Conservation (phyloP, 257 asterid genomes). For the Przewalskia tangutica region DNA sequence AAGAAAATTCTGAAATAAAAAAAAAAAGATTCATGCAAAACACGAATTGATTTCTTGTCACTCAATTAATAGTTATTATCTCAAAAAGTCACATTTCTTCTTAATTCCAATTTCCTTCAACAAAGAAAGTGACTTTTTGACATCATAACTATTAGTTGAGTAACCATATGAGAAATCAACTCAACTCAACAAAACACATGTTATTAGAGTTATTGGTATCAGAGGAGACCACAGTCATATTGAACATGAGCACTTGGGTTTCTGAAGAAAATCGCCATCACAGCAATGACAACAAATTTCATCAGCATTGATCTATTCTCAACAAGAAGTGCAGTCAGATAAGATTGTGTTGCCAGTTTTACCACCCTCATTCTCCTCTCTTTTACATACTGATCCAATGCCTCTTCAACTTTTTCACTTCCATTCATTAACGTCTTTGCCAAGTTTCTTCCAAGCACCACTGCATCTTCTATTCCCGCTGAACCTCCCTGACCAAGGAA, state of each 20-base stretch:
- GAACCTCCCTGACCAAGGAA: slow-evolving; percentile 37
- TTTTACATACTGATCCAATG: slow-evolving; percentile 16
- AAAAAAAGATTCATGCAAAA: too few species aligned
- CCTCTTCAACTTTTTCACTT: not conserved
- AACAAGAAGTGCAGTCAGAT: slow-evolving; percentile 12
- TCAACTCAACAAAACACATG: too few species aligned
- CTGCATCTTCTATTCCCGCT: slow-evolving; percentile 28
- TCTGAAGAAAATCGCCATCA: slow-evolving; percentile 8
- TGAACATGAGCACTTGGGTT: slow-evolving; percentile 5
- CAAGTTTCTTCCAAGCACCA: slow-evolving; percentile 33
- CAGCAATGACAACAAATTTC: not conserved
- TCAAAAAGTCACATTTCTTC: too few species aligned
- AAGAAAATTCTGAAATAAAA: not conserved
- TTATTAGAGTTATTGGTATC: not conserved
- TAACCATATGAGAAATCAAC: too few species aligned
- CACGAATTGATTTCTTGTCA: too few species aligned
- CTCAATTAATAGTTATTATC: too few species aligned
- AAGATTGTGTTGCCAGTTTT: slow-evolving; percentile 19
- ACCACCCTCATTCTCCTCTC: slow-evolving; percentile 28
- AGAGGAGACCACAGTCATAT: slow-evolving; percentile 24
- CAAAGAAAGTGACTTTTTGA: too few species aligned
- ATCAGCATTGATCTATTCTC: slow-evolving; percentile 1
- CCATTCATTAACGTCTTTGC: not conserved
- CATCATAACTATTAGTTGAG: too few species aligned
- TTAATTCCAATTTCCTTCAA: too few species aligned